Evolutionary conservation across 1,284 basidiomycete species (phyloP), one percentile per base, ranked within the genome.

Genomic region (Chondrostereum purpureum): DNA sequence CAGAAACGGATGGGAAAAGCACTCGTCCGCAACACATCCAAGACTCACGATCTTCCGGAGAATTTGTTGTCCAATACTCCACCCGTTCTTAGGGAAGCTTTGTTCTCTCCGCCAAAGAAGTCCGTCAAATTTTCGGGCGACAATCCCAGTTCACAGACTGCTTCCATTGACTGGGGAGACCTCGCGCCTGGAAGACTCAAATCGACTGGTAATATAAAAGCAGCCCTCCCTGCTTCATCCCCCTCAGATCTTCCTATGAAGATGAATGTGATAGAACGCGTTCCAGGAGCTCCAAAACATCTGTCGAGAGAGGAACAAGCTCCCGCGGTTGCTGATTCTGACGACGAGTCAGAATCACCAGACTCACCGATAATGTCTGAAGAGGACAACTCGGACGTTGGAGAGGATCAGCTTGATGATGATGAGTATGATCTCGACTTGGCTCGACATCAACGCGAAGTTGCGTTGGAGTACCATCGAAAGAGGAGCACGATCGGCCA

Each of bases 1-100:
- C 83, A 86, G 58, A 84, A 78, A 66, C 84, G 78, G 62, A 85
- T 88, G 82, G 86, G 83, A 1, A 78, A 73, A 52, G 79, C 83
- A 0, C 65, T 88, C 33, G 50, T 88, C 33, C 61, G 62, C 43
- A 73, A 72, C 47, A 55, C 75, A 39, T 62, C 67, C 3, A 62
- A 70, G 37, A 60, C 66, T n/a, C 65, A 64, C 16, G 67, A 69
- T 47, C 55, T n/a, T n/a, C n/a, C n/a, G n/a, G n/a, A n/a, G n/a
- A n/a, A n/a, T n/a, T n/a, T n/a, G n/a, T n/a, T n/a, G n/a, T n/a
- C n/a, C n/a, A n/a, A n/a, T n/a, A n/a, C n/a, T n/a, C n/a, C n/a
- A n/a, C n/a, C n/a, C n/a, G n/a, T n/a, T n/a, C n/a, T n/a, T n/a
- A n/a, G 59, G 48, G 55, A 61, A 37, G 11, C 17, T 16, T 27